Conservation (phyloP, 2,329 filamentous ascomycete genomes). For the Fusarium sp. region DNA sequence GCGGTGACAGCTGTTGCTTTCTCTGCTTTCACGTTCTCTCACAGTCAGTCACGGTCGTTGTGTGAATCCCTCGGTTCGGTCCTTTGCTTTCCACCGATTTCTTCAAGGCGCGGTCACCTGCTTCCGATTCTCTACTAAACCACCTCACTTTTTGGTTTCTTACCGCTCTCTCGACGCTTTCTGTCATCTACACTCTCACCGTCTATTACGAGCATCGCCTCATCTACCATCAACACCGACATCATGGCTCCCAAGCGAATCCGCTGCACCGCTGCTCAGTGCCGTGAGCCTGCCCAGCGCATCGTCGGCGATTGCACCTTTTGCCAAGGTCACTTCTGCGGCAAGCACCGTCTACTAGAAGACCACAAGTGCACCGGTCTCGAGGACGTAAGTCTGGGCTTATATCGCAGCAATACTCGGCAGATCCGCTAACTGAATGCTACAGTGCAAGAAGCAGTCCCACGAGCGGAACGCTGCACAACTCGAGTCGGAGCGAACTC, state of each 20-base stretch:
- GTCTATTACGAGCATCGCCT: conserved; percentile 27
- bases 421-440: conserved; percentile 10
- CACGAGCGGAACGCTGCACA: conserved; percentile 94
- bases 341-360: conserved; percentile 92
- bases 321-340: conserved; percentile 93
- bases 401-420: background rate
- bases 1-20: background rate
- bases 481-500: conserved; percentile 90
- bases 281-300: conserved; percentile 86
- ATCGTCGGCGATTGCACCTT: conserved; percentile 98
- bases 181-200: conserved; percentile 24
- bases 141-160: conserved; percentile 11
- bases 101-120: conserved; percentile 30
- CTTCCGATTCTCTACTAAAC: conserved; percentile 9
- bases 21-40: conserved; percentile 19
- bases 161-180: conserved; percentile 21
- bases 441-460: conserved; percentile 92
- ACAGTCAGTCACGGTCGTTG: conserved; percentile 31
- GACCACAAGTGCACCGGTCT: conserved; percentile 92
- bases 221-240: conserved; percentile 27
- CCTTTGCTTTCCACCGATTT: conserved; percentile 26
- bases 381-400: conserved; percentile 75
- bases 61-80: conserved; percentile 29
- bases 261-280: conserved; percentile 89
- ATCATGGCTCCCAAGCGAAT: conserved; percentile 79